A percentile compares a stretch with the other conserved stretches of the same genome.
Evolutionary conservation across 2,329 filamentous ascomycete genomes (phyloP).

Genomic region (Exophiala aquamarina): DNA sequence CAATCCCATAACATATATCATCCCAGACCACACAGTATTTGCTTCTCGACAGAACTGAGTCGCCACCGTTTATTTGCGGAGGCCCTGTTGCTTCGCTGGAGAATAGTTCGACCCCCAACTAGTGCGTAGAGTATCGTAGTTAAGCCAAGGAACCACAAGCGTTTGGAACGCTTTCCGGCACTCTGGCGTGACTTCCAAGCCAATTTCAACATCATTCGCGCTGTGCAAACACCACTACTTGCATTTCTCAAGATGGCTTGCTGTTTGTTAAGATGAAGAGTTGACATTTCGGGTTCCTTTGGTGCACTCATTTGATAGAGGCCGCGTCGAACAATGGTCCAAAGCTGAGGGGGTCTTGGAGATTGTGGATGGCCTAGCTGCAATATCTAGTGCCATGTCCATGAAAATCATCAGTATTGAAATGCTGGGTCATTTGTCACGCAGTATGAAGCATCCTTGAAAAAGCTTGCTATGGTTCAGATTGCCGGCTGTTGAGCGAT

Average conservation of each 20-base stretch:
- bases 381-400: too few species aligned
- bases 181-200: slow-evolving; percentile 16
- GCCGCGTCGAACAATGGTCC: slow-evolving; percentile 19
- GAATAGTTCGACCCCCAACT: slow-evolving; percentile 14
- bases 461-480: too few species aligned
- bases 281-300: slow-evolving; percentile 1
- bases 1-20: slow-evolving; percentile 15
- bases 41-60: slow-evolving; percentile 16
- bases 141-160: slow-evolving; percentile 11
- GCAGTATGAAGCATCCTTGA: too few species aligned
- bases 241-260: slow-evolving; percentile 25
- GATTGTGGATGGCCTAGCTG: too few species aligned
- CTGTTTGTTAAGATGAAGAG: slow-evolving; percentile 20
- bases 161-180: slow-evolving; percentile 11
- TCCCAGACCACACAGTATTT: slow-evolving; percentile 21
- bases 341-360: slow-evolving; percentile 20
- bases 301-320: slow-evolving; percentile 15
- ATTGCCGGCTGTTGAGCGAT: too few species aligned
- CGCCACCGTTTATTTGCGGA: slow-evolving; percentile 9
- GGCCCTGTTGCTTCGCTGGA: slow-evolving; percentile 19
- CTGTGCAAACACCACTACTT: slow-evolving; percentile 11
- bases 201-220: slow-evolving; percentile 13
- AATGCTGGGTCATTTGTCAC: too few species aligned
- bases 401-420: too few species aligned
- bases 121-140: slow-evolving; percentile 16